Percentiles rank a stretch among this genome's conserved stretches.
phyloP scores from a whole-genome alignment of 2,329 filamentous ascomycete genomes.

The Sarocladium kiliense region DNA sequence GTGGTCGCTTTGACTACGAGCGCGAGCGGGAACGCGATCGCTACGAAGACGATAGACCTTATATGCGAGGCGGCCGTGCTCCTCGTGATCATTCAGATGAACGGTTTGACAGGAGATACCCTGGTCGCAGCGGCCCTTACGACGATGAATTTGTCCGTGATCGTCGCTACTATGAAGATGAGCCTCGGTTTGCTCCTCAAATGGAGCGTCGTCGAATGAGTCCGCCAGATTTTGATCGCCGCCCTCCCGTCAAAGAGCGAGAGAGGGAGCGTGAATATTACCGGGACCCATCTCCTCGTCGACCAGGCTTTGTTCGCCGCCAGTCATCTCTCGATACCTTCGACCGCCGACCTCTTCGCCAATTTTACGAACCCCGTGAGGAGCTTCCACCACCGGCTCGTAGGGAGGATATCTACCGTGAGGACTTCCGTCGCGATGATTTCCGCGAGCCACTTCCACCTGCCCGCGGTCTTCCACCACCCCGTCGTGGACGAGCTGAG shows the following conservation, averaged over 20 bases:
- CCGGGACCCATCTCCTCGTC: conserved; percentile 46
- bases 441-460: conserved; percentile 17
- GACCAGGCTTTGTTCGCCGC: conserved; percentile 67
- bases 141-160: conserved; percentile 45
- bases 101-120: conserved; percentile 40
- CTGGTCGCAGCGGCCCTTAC: conserved; percentile 22
- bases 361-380: conserved; percentile 45
- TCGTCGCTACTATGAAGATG: conserved; percentile 51
- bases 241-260: conserved; percentile 41
- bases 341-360: conserved; percentile 62
- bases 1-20: conserved; percentile 40
- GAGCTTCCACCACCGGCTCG: conserved; percentile 58
- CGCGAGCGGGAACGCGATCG: conserved; percentile 39
- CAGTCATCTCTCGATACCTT: conserved; percentile 89
- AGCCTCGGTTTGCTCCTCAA: conserved; percentile 32
- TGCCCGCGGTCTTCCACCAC: conserved; percentile 33
- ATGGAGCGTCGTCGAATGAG: conserved; percentile 24
- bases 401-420: conserved; percentile 42
- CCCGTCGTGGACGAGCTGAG: conserved; percentile 16
- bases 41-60: conserved; percentile 48
- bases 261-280: conserved; percentile 49
- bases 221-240: conserved; percentile 42
- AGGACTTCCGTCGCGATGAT: conserved; percentile 42
- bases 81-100: conserved; percentile 44
- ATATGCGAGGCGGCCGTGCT: conserved; percentile 25